Evolutionary conservation across 164 flowering plant genomes (phyloP), one percentile per base, ranked within the genome.

Genomic region (Annona squamosa): DNA sequence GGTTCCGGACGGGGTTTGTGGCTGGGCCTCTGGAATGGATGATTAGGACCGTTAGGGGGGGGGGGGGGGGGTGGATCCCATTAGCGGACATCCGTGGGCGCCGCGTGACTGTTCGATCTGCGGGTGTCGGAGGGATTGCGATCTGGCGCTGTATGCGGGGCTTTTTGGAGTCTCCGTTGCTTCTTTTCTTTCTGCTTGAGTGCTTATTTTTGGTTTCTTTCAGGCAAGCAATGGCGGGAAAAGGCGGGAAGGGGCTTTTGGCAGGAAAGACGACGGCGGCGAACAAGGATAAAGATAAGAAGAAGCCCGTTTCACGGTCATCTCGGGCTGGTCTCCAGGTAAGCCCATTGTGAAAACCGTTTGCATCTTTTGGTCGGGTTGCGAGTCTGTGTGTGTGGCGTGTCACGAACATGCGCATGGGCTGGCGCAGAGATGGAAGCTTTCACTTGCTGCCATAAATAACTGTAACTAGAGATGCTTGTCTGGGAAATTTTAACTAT

Each of bases 281-380:
- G 0, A 87, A 83, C 85, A 90, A 89, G 81, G 96, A 89, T 42
- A 89, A 89, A 82, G 91, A 87, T 74, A 92, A 91, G 91, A 92
- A 92, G 83, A 84, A 79, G 80, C 91, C 97, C 0, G 72, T 86
- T 74, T 90, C 98, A n/a, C 87, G 93, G 9, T 93, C 98, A 4
- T 84, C 97, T 61, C 87, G 97, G 5, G 98, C 98, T 17, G 97
- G 98, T 67, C 91, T 93, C 67, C 98, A 93, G 98, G 98, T 93
- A 70, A 63, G 12, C 18, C 6, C 67, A 44, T 6, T 26, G 17
- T 37, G n/a, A 37, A 37, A 59, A 4, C 48, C 62, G 42, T 18
- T 44, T 56, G 6, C 42, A 3, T 17, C 66, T 59, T 17, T 43
- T 41, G n/a, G 4, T 56, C 5, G 66, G 2, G 18, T 3, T 63